Evolutionary conservation across 179 eudicot genomes (phyloP).

Genomic region (Silene noctiflora): DNA sequence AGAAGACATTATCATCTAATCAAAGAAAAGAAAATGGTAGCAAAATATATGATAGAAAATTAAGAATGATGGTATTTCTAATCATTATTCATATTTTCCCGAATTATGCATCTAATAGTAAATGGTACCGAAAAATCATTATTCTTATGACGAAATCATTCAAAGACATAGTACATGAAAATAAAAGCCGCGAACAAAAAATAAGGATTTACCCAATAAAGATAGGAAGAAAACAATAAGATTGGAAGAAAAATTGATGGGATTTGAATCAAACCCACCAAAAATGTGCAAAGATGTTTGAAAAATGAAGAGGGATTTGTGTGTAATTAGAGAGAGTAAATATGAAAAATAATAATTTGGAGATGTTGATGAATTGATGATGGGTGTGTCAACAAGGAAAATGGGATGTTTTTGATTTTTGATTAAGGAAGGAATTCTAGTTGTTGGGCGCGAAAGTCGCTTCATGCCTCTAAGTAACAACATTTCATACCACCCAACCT

Average conservation of each 20-base stretch:
- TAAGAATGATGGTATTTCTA: no score
- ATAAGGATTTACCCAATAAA: not conserved
- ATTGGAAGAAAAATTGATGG: not conserved
- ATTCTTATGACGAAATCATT: not conserved
- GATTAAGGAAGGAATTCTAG: constrained; percentile 14
- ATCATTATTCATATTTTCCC: no score
- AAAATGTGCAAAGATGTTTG: constrained; percentile 1
- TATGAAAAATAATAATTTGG: not conserved
- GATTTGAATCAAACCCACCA: constrained; percentile 1
- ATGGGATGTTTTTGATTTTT: not conserved
- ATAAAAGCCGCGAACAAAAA: not conserved
- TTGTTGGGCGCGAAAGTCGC: constrained; percentile 41
- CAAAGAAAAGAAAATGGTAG: no score
- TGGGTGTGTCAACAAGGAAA: constrained; percentile 10
- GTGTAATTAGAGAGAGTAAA: no score
- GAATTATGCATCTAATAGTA: no score
- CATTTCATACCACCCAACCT: no score
- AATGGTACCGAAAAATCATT: no score
- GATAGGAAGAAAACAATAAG: not conserved
- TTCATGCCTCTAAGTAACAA: not conserved
- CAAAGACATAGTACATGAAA: no score
- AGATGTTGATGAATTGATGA: not conserved
- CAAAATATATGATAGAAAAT: no score
- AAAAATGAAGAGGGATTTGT: not conserved
- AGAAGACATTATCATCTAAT: no score